Conservation (phyloP, 2,329 filamentous ascomycete species). For the Emmonsiellopsis sp. region DNA sequence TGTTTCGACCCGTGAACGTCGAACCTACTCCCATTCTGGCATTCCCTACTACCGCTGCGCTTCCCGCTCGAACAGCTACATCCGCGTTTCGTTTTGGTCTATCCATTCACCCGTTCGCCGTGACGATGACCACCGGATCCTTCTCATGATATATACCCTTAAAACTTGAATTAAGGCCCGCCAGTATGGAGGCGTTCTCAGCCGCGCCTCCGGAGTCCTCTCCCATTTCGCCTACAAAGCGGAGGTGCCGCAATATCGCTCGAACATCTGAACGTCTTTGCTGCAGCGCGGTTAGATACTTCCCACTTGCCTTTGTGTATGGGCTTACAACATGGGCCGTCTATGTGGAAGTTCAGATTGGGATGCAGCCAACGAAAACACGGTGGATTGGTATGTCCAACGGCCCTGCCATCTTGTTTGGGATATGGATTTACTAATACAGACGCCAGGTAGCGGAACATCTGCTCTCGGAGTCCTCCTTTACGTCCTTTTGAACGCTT, state of each 20-base stretch:
- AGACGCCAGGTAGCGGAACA: slow-evolving; percentile 27
- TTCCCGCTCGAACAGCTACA: no score
- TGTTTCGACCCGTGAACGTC: no score
- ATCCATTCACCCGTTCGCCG: not conserved
- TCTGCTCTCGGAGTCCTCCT: slow-evolving; percentile 60
- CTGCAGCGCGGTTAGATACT: slow-evolving; percentile 68
- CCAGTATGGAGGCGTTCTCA: slow-evolving; percentile 28
- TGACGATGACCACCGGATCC: not conserved
- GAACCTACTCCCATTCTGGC: no score
- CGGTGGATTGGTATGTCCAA: slow-evolving; percentile 32
- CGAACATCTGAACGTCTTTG: slow-evolving; percentile 66
- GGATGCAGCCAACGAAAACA: slow-evolving; percentile 45
- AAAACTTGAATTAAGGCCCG: not conserved
- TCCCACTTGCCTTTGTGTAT: slow-evolving; percentile 85
- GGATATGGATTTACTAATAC: slow-evolving; percentile 2
- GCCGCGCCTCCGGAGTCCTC: slow-evolving; percentile 24
- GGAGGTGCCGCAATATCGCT: slow-evolving; percentile 32
- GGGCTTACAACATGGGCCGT: slow-evolving; percentile 83
- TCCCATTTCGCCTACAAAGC: slow-evolving; percentile 32
- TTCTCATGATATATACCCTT: not conserved
- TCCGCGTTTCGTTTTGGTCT: no score
- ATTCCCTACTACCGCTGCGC: no score
- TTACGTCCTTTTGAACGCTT: slow-evolving; percentile 74
- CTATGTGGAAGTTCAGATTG: slow-evolving; percentile 74
- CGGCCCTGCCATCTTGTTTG: not conserved